Evolutionary conservation across 2,329 filamentous ascomycete species (phyloP).

Genomic region (Raffaelea ambrosiae): DNA sequence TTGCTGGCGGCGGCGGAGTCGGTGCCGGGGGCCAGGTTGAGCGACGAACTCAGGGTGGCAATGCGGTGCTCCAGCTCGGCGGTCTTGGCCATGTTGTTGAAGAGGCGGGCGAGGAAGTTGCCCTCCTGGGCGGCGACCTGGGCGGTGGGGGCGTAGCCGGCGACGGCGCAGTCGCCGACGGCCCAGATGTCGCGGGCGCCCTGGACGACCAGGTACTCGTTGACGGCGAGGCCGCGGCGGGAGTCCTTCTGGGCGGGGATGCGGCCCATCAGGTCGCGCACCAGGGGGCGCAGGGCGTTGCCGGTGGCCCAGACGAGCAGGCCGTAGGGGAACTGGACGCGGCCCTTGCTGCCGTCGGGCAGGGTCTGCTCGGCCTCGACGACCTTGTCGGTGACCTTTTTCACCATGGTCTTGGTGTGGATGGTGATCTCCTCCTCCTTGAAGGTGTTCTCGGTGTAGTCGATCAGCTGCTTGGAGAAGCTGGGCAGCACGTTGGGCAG

Average conservation of each 20-base stretch:
- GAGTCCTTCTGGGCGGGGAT: constrained; percentile 95
- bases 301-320: constrained; percentile 97
- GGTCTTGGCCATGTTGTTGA: constrained; percentile 98
- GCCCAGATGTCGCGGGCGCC: constrained; percentile 97
- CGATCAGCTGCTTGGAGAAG: constrained; percentile 98
- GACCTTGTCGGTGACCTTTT: constrained; percentile 85
- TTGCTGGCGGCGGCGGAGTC: constrained; percentile 59
- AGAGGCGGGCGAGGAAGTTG: constrained; percentile 85
- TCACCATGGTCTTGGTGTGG: constrained; percentile 98
- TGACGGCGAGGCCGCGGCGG: constrained; percentile 87
- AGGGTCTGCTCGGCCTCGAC: constrained; percentile 82
- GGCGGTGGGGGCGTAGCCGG: constrained; percentile 94
- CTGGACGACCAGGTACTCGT: constrained; percentile 98
- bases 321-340: constrained; percentile 81
- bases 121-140: constrained; percentile 96
- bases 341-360: constrained; percentile 76
- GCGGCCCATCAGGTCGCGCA: constrained; percentile 84
- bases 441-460: constrained; percentile 98
- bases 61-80: constrained; percentile 73
- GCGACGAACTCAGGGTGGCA: constrained; percentile 52
- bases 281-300: constrained; percentile 81
- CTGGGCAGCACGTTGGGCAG: constrained; percentile 93
- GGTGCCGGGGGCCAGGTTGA: constrained; percentile 53
- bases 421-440: constrained; percentile 98
- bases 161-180: constrained; percentile 92